Conservation (phyloP, 345 rosid genomes). For the Microthlaspi erraticum region DNA sequence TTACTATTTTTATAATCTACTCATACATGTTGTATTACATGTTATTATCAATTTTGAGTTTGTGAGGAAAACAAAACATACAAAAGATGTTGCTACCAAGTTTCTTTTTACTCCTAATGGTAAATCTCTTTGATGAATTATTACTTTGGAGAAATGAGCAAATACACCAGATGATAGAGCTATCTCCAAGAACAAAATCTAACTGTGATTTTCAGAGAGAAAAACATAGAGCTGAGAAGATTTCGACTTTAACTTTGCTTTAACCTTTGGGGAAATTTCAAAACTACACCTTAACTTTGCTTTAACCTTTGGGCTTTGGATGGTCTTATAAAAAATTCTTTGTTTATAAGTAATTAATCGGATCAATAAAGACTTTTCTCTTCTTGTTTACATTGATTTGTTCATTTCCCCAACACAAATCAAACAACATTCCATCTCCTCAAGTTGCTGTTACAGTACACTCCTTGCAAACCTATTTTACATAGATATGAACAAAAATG, state of each 20-base stretch:
- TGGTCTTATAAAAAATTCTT: background rate
- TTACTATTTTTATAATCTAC: constrained; percentile 20
- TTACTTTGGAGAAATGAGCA: background rate
- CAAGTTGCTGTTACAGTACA: constrained; percentile 10
- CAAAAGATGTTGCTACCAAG: constrained; percentile 10
- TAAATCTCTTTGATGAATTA: constrained; percentile 1
- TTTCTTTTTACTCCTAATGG: background rate
- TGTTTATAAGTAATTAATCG: background rate
- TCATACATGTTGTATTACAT: constrained; percentile 28
- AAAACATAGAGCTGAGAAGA: background rate
- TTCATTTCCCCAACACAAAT: background rate
- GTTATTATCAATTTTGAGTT: constrained; percentile 32
- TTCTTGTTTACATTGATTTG: background rate
- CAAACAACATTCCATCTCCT: background rate
- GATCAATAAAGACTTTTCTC: background rate
- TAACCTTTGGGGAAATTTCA: too few species aligned
- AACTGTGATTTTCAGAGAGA: background rate
- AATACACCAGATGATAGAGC: background rate
- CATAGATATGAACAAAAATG: constrained; percentile 27
- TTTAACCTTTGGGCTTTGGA: background rate
- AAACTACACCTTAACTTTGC: background rate
- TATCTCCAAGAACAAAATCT: background rate
- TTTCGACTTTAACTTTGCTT: background rate
- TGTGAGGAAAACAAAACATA: background rate
- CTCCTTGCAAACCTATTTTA: constrained; percentile 28